Conservation (phyloP, 2,329 filamentous ascomycete species). For the Cercospora sojina region DNA sequence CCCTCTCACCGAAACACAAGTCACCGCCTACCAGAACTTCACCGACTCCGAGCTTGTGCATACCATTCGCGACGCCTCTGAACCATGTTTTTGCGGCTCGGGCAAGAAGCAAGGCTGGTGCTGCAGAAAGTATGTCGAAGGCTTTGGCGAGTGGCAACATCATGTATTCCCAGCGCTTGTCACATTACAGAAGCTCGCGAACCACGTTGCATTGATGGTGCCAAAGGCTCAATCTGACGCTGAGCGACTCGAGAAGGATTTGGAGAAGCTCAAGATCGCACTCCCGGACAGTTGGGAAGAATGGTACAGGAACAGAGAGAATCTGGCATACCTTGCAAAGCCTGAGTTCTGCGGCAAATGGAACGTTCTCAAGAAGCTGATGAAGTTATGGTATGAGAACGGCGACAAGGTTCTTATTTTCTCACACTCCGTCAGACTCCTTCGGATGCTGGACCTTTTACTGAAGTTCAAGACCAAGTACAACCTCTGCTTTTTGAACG, state of each 20-base stretch:
- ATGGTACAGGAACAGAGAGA: constrained; percentile 73
- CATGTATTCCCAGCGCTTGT: constrained; percentile 83
- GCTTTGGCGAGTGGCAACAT: constrained; percentile 67
- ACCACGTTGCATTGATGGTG: constrained; percentile 86
- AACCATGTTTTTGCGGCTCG: constrained; percentile 69
- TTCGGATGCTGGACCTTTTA: constrained; percentile 79
- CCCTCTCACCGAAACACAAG: constrained; percentile 78
- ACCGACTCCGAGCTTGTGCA: constrained; percentile 70
- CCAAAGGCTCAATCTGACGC: constrained; percentile 63
- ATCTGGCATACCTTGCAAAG: constrained; percentile 76
- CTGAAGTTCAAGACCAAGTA: constrained; percentile 83
- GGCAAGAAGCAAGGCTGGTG: constrained; percentile 77
- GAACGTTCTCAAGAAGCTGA: constrained; percentile 81
- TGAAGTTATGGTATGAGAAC: constrained; percentile 85
- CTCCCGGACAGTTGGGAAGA: constrained; percentile 72
- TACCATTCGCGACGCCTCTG: constrained; percentile 65
- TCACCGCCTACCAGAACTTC: constrained; percentile 78
- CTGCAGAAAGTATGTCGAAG: constrained; percentile 61
- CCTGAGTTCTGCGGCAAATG: constrained; percentile 95
- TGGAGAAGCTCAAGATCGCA: constrained; percentile 70
- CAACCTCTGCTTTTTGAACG: constrained; percentile 87
- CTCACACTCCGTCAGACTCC: constrained; percentile 81
- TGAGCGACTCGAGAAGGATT: constrained; percentile 75
- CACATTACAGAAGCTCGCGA: constrained; percentile 81
- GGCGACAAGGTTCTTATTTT: constrained; percentile 96